A percentile compares a stretch with the other conserved stretches of the same genome.
Conservation (phyloP, 2,329 filamentous ascomycete genomes). For the Neophaeococcomyces aloes region DNA sequence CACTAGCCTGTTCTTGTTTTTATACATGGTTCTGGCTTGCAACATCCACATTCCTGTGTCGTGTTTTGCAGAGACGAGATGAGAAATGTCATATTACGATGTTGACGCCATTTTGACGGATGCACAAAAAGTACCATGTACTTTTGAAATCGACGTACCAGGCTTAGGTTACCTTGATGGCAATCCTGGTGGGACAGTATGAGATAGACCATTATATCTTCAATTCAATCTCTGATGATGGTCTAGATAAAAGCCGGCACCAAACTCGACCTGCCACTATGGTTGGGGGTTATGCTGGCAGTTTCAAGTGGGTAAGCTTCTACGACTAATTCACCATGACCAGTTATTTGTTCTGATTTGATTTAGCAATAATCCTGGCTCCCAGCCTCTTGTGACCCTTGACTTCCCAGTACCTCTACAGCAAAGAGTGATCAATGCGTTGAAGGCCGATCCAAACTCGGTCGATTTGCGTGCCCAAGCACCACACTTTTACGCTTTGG, state of each 20-base stretch:
- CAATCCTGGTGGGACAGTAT: conserved; percentile 53
- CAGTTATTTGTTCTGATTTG: not conserved
- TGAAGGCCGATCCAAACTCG: conserved; percentile 79
- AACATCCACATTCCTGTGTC: not conserved
- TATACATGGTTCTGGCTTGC: not conserved
- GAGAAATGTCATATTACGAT: conserved; percentile 32
- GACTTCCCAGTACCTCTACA: conserved; percentile 71
- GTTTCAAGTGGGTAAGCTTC: conserved; percentile 42
- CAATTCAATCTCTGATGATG: not conserved
- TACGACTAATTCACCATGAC: not conserved
- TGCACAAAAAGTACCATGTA: conserved; percentile 86
- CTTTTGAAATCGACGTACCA: conserved; percentile 81
- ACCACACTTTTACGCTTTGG: conserved; percentile 78
- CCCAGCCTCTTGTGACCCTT: conserved; percentile 58
- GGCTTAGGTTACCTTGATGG: conserved; percentile 83
- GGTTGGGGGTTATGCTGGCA: conserved; percentile 89
- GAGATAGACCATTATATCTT: conserved; percentile 8
- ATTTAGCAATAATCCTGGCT: conserved; percentile 13
- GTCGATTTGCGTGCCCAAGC: conserved; percentile 76
- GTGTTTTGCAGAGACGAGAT: not conserved
- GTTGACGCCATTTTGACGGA: conserved; percentile 39
- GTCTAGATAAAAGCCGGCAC: conserved; percentile 67
- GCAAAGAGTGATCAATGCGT: conserved; percentile 70
- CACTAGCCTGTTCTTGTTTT: not conserved
- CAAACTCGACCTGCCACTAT: conserved; percentile 72